Base-by-base conservation (phyloP, 345 rosid genomes). In the Gossypioides kirkii region DNA sequence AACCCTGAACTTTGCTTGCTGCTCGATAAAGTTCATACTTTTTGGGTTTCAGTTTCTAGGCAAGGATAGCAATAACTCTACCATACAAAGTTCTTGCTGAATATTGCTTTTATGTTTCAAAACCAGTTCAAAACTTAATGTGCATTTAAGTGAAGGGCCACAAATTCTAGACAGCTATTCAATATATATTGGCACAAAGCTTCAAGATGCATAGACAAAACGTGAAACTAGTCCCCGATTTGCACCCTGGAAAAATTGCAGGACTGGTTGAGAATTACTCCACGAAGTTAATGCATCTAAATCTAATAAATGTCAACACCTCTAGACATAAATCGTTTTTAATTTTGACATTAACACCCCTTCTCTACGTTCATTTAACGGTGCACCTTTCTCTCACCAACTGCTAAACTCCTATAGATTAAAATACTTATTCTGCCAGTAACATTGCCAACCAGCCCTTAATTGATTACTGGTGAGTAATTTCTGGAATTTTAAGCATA, bases 171-270 rank as follows among this genome's bases (percentile, higher is more conserved):
- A 49, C 8, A 38, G 25, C 56, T 49, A 68, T 68, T 68, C 71
- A 49, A 68, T 68, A 17, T 68, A 26, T n/a, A 49, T 17, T 18
- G 58, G 59, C 58, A 49, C 14, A 22, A 26, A 47, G 58, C 43
- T 25, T 68, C 32, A 23, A 67, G 56, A 67, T 67, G 56, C 71
- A 68, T 49, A 68, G 58, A 14, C 58, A 47, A 68, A 68, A 68
- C 58, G 43, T 68, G 71, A 68, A 68, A 47, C 71, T 4, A 16
- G 42, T 47, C 71, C 25, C 71, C 56, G 17, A 47, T 47, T 67
- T 25, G 58, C 71, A 26, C 20, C 55, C 4, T 20, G 22, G 41
- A 26, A 0, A 46, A 49, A 47, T 68, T 25, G 52, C 58, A 47
- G 43, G 43, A 68, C 42, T 23, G 71, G 41, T 47, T 67, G 22